These are phyloP conservation scores for Chaetomium sp. DNA, from an alignment of 2,329 filamentous ascomycete genomes.

Conservation along the genomic window DNA sequence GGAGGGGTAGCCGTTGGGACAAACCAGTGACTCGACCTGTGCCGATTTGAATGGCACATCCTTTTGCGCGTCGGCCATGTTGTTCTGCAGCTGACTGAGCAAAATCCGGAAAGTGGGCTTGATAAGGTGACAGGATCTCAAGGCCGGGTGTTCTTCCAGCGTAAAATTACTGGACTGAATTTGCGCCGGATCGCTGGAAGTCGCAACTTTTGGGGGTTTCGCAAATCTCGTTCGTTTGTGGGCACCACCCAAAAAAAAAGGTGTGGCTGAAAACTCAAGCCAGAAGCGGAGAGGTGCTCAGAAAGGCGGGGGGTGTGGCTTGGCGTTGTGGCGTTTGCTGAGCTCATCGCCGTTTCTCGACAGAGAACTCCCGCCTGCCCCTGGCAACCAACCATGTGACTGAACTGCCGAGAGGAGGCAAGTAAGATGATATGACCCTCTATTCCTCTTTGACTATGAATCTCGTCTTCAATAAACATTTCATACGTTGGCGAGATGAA, in stretches of 20 bases:
- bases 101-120: not conserved
- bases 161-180: too few species aligned
- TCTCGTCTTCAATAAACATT: too few species aligned
- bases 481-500: too few species aligned
- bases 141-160: slow-evolving; percentile 1
- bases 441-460: too few species aligned
- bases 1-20: slow-evolving; percentile 35
- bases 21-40: slow-evolving; percentile 89
- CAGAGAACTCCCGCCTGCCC: too few species aligned
- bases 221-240: slow-evolving; percentile 25
- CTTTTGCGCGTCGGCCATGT: slow-evolving; percentile 55
- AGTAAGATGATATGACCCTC: too few species aligned
- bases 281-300: not conserved
- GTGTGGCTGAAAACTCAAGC: slow-evolving; percentile 10
- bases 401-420: too few species aligned
- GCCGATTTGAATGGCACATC: slow-evolving; percentile 75
- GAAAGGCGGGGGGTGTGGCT: not conserved
- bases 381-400: too few species aligned
- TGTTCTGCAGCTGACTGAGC: slow-evolving; percentile 25
- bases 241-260: slow-evolving; percentile 10
- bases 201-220: slow-evolving; percentile 19
- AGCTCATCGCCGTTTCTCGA: too few species aligned
- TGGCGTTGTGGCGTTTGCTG: not conserved
- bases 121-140: not conserved
- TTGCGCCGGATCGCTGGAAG: too few species aligned